Conservation (phyloP, 2,329 filamentous ascomycete genomes). For the Pestalotiopsis fici region DNA sequence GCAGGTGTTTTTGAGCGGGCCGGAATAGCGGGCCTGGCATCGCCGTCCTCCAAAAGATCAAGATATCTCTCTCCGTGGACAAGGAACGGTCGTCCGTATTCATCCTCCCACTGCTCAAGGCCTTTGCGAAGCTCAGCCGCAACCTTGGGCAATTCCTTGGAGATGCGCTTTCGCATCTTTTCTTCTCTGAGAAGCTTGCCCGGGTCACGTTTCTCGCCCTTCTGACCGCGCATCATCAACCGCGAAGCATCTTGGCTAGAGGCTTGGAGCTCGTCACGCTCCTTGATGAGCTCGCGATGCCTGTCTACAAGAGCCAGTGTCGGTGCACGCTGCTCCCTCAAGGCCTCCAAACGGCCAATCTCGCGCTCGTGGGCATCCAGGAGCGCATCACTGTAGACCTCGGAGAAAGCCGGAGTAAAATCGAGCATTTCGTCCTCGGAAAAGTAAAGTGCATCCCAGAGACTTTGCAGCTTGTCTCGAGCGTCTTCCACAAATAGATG, state of each 20-base stretch:
- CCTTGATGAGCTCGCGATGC: conserved; percentile 79
- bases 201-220: conserved; percentile 92
- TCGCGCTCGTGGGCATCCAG: conserved; percentile 94
- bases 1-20: conserved; percentile 77
- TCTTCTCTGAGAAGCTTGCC: conserved; percentile 92
- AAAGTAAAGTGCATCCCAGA: conserved; percentile 93
- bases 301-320: conserved; percentile 80
- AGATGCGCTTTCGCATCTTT: conserved; percentile 97
- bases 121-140: conserved; percentile 78
- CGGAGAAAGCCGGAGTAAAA: conserved; percentile 94
- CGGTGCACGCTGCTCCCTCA: conserved; percentile 86
- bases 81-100: conserved; percentile 89
- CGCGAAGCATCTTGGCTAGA: conserved; percentile 95
- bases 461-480: conserved; percentile 83
- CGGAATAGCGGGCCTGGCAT: conserved; percentile 59
- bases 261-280: conserved; percentile 83
- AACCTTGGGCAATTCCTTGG: conserved; percentile 93
- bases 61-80: conserved; percentile 92
- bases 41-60: conserved; percentile 72
- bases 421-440: conserved; percentile 99
- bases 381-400: conserved; percentile 94
- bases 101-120: conserved; percentile 89
- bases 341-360: conserved; percentile 75
- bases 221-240: conserved; percentile 86
- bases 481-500: conserved; percentile 96